A percentile compares a stretch with the other conserved stretches of the same genome.
Evolutionary conservation across 1,139 yeast species (phyloP).

Genomic region (Pichia kudriavzevii): DNA sequence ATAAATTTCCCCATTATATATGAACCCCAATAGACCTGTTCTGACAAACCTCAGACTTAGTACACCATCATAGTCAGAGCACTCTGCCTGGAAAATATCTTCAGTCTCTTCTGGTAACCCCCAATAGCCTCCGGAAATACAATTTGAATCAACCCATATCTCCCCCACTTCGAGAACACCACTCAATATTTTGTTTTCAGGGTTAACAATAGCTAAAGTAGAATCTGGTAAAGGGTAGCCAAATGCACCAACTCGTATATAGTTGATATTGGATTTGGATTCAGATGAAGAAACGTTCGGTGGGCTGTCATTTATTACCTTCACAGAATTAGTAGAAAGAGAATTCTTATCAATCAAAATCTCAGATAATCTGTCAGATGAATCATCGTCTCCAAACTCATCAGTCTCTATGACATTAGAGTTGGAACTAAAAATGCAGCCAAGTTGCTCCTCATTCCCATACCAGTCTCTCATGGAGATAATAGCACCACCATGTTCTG

Average conservation of each 20-base stretch:
- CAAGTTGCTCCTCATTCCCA: conserved; percentile 56
- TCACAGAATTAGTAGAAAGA: conserved; percentile 68
- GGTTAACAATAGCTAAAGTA: conserved; percentile 86
- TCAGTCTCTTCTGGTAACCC: conserved; percentile 64
- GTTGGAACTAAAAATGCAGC: conserved; percentile 34
- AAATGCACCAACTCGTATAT: conserved; percentile 77
- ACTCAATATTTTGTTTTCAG: conserved; percentile 69
- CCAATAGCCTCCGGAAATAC: conserved; percentile 84
- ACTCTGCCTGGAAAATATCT: conserved; percentile 73
- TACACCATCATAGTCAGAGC: conserved; percentile 61
- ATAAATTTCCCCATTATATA: conserved; percentile 78
- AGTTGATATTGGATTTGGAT: conserved; percentile 36
- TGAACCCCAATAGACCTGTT: conserved; percentile 86
- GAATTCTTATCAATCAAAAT: conserved; percentile 77
- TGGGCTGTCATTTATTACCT: conserved; percentile 55
- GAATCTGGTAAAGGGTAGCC: conserved; percentile 95
- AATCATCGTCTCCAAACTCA: conserved; percentile 17
- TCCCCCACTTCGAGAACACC: conserved; percentile 85
- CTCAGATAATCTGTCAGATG: conserved; percentile 45
- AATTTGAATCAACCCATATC: conserved; percentile 91
- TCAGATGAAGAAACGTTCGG: conserved; percentile 37
- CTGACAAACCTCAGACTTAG: conserved; percentile 75
- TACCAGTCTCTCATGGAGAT: conserved; percentile 89
- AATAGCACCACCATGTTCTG: conserved; percentile 96
- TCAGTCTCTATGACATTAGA: conserved; percentile 23